Conservation (phyloP, 768 basidiomycete genomes). For the Russula sp. region DNA sequence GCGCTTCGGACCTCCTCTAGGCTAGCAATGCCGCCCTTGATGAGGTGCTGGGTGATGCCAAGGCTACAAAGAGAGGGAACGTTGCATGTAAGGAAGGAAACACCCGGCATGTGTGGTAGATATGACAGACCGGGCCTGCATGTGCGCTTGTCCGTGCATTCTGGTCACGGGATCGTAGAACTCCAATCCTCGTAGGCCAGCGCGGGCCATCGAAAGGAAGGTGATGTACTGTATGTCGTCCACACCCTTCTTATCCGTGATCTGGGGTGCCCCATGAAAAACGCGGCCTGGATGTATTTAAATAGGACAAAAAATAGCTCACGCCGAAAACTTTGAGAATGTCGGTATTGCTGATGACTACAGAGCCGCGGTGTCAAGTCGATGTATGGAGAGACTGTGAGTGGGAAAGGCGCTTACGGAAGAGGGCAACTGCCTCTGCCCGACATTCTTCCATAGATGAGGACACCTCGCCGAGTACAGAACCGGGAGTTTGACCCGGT, state of each 20-base stretch:
- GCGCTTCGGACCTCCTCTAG: constrained; percentile 61
- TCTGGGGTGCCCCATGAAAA: constrained; percentile 36
- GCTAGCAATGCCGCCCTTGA: constrained; percentile 60
- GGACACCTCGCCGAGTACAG: constrained; percentile 80
- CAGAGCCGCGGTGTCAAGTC: not conserved
- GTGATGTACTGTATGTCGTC: constrained; percentile 78
- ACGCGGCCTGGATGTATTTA: not conserved
- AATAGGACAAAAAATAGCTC: constrained; percentile 4
- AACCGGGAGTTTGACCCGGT: constrained; percentile 75
- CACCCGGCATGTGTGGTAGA: not conserved
- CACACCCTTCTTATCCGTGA: constrained; percentile 57
- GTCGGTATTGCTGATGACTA: constrained; percentile 67
- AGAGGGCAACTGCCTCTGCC: constrained; percentile 83
- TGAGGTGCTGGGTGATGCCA: constrained; percentile 78
- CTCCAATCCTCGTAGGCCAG: constrained; percentile 71
- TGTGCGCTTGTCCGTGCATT: constrained; percentile 87
- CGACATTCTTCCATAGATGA: constrained; percentile 92
- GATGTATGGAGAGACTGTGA: not conserved
- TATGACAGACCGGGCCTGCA: constrained; percentile 70
- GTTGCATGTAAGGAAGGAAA: not conserved
- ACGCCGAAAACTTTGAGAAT: constrained; percentile 81
- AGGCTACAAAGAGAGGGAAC: constrained; percentile 39
- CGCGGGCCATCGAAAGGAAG: constrained; percentile 83
- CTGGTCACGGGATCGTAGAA: constrained; percentile 74
- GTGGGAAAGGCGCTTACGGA: constrained; percentile 42